These are phyloP conservation scores for Auricularia sp. DNA, from an alignment of 768 basidiomycete genomes.

Conservation along the genomic window DNA sequence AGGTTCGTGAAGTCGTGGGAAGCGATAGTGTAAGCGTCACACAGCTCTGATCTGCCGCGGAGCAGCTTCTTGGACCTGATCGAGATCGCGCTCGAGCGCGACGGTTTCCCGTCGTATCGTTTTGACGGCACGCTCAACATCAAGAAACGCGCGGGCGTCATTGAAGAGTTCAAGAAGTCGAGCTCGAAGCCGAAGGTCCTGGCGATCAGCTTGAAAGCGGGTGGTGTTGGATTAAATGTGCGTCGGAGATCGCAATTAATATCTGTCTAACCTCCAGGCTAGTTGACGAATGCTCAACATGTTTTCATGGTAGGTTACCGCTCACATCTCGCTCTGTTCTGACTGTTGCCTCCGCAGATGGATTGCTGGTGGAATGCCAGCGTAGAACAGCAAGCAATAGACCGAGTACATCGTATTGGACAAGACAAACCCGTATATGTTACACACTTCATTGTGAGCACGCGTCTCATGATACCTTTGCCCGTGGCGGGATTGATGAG, in stretches of 20 bases:
- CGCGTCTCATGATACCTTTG: conserved; percentile 14
- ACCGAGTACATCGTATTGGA: conserved; percentile 77
- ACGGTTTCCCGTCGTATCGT: conserved; percentile 58
- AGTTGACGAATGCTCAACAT: conserved; percentile 74
- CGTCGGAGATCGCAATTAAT: too few species aligned
- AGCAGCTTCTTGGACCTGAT: conserved; percentile 72
- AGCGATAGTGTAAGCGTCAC: background rate
- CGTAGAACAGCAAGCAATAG: conserved; percentile 77
- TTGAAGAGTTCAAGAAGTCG: conserved; percentile 65
- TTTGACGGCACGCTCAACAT: conserved; percentile 93
- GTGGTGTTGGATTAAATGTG: conserved; percentile 85
- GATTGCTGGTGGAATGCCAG: conserved; percentile 91
- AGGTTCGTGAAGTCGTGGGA: conserved; percentile 12
- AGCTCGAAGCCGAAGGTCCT: conserved; percentile 66
- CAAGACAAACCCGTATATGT: conserved; percentile 77
- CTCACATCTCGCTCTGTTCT: background rate
- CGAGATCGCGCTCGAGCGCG: conserved; percentile 56
- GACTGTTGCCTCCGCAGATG: conserved; percentile 43
- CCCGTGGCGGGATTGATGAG: background rate
- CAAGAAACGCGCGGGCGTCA: conserved; percentile 64
- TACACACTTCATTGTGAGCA: conserved; percentile 65
- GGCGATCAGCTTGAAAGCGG: conserved; percentile 77
- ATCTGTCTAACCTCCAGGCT: background rate
- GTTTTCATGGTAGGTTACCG: conserved; percentile 63
- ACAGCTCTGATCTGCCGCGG: background rate